Evolutionary conservation across 176 grass and related monocot species (phyloP).

Genomic region (Puccinellia tenuiflora): DNA sequence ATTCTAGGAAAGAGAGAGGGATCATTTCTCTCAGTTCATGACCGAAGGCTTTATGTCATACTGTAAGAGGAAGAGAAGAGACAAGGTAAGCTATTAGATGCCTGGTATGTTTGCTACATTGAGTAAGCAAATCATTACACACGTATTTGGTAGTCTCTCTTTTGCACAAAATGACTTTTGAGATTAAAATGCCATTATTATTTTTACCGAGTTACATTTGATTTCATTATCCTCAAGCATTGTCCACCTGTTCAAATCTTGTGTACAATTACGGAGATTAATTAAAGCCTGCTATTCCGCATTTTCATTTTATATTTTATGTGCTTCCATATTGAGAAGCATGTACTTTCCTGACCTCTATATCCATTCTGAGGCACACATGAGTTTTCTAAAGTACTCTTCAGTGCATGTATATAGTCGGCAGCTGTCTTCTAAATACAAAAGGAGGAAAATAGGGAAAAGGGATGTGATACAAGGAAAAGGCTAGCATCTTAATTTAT

Average conservation of each 20-base stretch:
- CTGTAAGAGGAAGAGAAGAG: conserved; percentile 97
- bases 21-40: conserved; percentile 98
- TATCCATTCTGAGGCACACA: background rate
- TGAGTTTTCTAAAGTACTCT: background rate
- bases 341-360: background rate
- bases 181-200: background rate
- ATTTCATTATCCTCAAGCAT: background rate
- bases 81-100: conserved; percentile 71
- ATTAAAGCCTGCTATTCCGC: background rate
- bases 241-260: conserved; percentile 4
- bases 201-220: background rate
- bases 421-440: background rate
- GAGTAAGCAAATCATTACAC: background rate
- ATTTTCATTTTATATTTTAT: background rate
- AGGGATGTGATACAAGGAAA: background rate
- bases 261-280: background rate
- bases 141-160: conserved; percentile 11
- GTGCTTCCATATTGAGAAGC: background rate
- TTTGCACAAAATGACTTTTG: background rate
- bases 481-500: background rate
- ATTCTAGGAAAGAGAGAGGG: conserved; percentile 82
- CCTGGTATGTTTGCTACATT: background rate
- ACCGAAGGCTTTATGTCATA: conserved; percentile 92
- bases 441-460: background rate
- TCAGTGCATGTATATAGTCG: background rate